Base-by-base conservation (phyloP, 148 eudicot species). In the Silene conica region DNA sequence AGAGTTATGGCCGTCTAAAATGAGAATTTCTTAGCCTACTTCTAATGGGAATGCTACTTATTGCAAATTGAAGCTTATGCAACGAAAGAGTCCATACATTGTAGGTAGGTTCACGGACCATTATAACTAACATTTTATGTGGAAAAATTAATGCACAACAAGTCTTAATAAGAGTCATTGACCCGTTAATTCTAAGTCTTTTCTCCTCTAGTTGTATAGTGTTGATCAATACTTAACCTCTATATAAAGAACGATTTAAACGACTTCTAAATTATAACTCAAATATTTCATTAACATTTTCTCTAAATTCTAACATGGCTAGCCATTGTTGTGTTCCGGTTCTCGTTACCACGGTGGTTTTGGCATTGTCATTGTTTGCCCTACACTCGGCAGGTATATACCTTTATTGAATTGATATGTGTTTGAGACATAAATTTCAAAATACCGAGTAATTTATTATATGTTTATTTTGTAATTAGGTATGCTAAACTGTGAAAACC, bases 311-410 rank as follows among this genome's bases (percentile, higher is more conserved):
- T 57, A 10, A 18, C n/a, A 65, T 65, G 69, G 69, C 61, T 38
- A 38, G 43, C 9, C 43, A 5, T 59, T 57, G 34, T 12, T 0
- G n/a, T 3, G 15, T 34, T 43, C 26, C 21, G 8, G 6, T 13
- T 58, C 6, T 38, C 43, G 43, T 38, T 12, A 38, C 19, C 54
- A 1, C 60, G 14, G 12, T 38, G 4, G 58, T 21, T 54, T 34
- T 58, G 31, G 20, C 65, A 72, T 41, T 31, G 19, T 12, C 41
- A n/a, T 41, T 59, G n/a, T 43, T 58, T 41, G 19, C 65, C 55
- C 74, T 72, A 19, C 54, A 2, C 4, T 22, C 65, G 6, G 22
- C 66, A 72, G 74, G 74, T 72, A 59, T 58, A 1, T 70, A 6
- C 16, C 10, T 5, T 21, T 22, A 7, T 55, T 23, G 15, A 43